Percentiles rank a stretch among this genome's conserved stretches.
These are phyloP conservation scores for Neurospora sp. DNA, from an alignment of 495 filamentous ascomycete species.

Conservation along the genomic window DNA sequence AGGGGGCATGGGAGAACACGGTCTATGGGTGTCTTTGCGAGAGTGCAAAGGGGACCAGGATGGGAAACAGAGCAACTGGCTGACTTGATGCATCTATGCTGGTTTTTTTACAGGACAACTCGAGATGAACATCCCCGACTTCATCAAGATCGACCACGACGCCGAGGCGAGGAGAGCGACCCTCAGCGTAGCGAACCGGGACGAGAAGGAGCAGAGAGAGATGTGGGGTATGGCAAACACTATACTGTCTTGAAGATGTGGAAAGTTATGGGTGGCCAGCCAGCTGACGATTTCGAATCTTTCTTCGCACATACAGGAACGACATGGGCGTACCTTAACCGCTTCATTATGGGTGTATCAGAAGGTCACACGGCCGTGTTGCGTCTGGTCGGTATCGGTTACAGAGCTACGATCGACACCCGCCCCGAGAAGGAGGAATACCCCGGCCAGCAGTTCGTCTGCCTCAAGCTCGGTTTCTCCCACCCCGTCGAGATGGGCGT, in stretches of 20 bases:
- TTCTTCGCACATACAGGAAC: conserved; percentile 50
- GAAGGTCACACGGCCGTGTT: conserved; percentile 93
- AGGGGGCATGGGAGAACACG: neutral
- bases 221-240: conserved; percentile 82
- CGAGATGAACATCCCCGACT: conserved; percentile 61
- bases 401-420: conserved; percentile 77
- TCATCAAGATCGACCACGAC: conserved; percentile 58
- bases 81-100: conserved; percentile 1
- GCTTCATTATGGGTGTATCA: conserved; percentile 83
- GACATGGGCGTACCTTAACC: conserved; percentile 76
- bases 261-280: neutral
- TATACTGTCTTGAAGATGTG: neutral
- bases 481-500: conserved; percentile 86
- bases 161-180: conserved; percentile 46
- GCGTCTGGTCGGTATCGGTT: conserved; percentile 91
- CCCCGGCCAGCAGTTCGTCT: conserved; percentile 77
- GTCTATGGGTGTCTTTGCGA: neutral
- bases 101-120: conserved; percentile 47
- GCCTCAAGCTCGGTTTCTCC: conserved; percentile 89
- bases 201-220: conserved; percentile 66
- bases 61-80: neutral
- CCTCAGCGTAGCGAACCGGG: conserved; percentile 54
- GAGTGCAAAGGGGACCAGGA: neutral
- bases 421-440: conserved; percentile 63
- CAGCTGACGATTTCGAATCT: neutral